Base-by-base conservation (phyloP, 352 stramenopile species). In the Labyrinthula sp. region DNA sequence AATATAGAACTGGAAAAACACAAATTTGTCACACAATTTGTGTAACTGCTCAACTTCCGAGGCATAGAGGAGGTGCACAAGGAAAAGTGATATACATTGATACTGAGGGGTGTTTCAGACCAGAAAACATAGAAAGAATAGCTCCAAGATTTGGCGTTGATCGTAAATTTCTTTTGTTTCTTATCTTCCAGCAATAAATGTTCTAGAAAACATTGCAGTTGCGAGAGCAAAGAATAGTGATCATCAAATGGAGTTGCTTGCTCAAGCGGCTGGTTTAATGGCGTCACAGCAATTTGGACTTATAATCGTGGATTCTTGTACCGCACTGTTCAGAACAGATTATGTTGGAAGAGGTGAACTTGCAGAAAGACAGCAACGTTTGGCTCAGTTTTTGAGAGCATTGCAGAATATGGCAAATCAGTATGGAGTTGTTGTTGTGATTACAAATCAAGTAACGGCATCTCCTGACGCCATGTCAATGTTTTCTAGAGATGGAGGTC, bases 21-120 rank as follows among this genome's bases (percentile, higher is more conserved):
- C 88, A 97, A 62, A 61, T 99, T 29, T 99, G 90, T 58, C 90
- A 99, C 58, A 95, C 93, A 45, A 68, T 99, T 0, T 99, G 89
- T 61, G 88, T 99, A 25, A 97, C 86, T 27, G 95, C 83, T 57
- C 90, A 98, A 67, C 71, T 97, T 31, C 77, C 83, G 1, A 72
- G 96, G 47, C 84, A 91, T 47, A 78, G 92, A 28, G 90, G 90
- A 33, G 90, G 90, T 35, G 90, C 83, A 2, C 86, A 97, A 66
- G 90, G 89, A 30, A 78, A 77, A 40, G 49, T 47, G 7, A 57
- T 62, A 15, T 63, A 58, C 61, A 97, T 98, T 54, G 90, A 99
- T 61, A 99, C 90, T 1, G 90, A 99, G 68, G 89, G 89, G 28
- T 95, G 83, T 0, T 99, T 98, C 58, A 80, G 90, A 36, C 89